Conservation (phyloP, 371 early-diverging fungal species). For the Nematocida parisii region DNA sequence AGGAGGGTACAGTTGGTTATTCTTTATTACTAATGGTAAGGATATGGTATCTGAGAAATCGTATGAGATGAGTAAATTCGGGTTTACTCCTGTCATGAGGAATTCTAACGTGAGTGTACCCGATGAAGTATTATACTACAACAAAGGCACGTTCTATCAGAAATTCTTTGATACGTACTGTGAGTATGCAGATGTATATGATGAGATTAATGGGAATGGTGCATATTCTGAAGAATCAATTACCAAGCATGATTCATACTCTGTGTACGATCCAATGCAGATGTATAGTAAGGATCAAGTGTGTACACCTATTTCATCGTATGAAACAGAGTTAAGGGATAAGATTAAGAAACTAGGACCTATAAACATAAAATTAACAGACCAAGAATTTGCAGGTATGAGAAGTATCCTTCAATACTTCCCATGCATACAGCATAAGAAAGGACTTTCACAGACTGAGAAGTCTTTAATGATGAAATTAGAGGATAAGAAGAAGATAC, state of each 20-base stretch:
- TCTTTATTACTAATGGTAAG: constrained; percentile 3
- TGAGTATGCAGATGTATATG: constrained; percentile 11
- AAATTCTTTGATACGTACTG: constrained; percentile 41
- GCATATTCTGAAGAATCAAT: constrained; percentile 9
- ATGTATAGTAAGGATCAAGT: constrained; percentile 1
- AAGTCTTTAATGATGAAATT: neutral
- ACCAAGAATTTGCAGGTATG: neutral
- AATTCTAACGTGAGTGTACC: too few relatives aligned
- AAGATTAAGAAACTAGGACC: constrained; percentile 12
- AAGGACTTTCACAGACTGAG: neutral
- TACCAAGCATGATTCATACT: neutral
- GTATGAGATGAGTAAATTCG: neutral
- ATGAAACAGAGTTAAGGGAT: neutral
- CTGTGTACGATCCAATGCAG: neutral
- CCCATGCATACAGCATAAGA: neutral
- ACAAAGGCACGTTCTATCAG: constrained; percentile 29
- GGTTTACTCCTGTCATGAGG: constrained; percentile 6
- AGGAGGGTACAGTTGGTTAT: neutral
- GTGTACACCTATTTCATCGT: neutral
- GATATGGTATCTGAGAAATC: constrained; percentile 1
- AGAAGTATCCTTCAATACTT: constrained; percentile 10
- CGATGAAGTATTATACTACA: neutral
- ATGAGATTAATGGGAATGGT: neutral
- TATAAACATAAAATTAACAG: neutral
- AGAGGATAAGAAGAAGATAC: neutral